Conservation (phyloP, 345 rosid genomes). For the Euphorbia peplus region DNA sequence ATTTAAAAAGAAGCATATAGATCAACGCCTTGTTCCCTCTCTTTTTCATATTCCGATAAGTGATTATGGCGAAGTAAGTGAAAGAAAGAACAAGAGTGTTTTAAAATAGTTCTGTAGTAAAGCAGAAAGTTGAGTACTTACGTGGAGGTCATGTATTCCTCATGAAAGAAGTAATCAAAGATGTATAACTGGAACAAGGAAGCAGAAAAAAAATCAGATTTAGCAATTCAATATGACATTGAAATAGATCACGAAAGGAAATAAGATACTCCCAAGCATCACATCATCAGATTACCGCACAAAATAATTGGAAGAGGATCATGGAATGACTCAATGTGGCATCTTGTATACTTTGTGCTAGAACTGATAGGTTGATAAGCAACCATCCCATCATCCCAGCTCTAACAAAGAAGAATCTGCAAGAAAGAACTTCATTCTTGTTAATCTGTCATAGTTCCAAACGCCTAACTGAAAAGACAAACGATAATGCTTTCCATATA, state of each 20-base stretch:
- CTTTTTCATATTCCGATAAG: not conserved
- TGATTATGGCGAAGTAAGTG: not conserved
- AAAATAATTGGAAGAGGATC: constrained; percentile 82
- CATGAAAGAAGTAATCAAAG: constrained; percentile 74
- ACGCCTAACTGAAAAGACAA: not conserved
- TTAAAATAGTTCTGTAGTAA: not conserved
- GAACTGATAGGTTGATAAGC: constrained; percentile 77
- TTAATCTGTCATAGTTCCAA: constrained; percentile 1
- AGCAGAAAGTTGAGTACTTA: constrained; percentile 42
- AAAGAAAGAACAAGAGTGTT: constrained; percentile 7
- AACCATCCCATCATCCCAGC: constrained; percentile 99
- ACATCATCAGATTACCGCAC: constrained; percentile 49
- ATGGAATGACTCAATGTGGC: constrained; percentile 53
- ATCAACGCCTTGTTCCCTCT: not conserved
- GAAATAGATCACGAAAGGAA: not conserved
- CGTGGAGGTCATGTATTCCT: constrained; percentile 94
- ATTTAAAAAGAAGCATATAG: not conserved
- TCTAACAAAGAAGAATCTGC: constrained; percentile 88
- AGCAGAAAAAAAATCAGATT: constrained; percentile 4
- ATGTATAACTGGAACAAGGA: constrained; percentile 58
- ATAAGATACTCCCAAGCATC: constrained; percentile 7
- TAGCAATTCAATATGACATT: constrained; percentile 12
- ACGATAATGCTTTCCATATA: not conserved
- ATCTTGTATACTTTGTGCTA: constrained; percentile 62
- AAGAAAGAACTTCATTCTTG: constrained; percentile 17